Evolutionary conservation across 176 grass and related monocot genomes (phyloP).

Genomic region (Phragmites australis): DNA sequence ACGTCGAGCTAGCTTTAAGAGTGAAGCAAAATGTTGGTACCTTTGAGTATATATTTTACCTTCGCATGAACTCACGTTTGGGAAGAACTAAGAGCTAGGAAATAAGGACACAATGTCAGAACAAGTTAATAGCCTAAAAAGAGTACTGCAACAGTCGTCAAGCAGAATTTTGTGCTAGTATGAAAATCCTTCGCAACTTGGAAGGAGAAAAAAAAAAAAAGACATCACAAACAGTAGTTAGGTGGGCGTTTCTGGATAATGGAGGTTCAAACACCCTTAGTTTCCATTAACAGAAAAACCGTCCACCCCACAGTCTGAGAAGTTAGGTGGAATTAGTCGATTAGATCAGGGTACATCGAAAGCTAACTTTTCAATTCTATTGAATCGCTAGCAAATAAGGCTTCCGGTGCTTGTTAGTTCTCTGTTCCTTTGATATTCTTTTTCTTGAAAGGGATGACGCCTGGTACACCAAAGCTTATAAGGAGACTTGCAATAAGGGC

Average conservation of each 20-base stretch:
- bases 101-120: background rate
- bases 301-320: background rate
- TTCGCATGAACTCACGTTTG: background rate
- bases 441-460: background rate
- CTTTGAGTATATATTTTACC: background rate
- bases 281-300: constrained; percentile 13
- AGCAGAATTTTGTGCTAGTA: background rate
- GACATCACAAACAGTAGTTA: background rate
- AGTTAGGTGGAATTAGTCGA: background rate
- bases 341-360: constrained; percentile 21
- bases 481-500: background rate
- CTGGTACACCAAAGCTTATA: background rate
- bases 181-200: background rate
- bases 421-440: background rate
- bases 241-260: background rate
- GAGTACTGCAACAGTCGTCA: background rate
- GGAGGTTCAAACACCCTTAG: background rate
- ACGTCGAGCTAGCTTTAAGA: background rate
- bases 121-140: background rate
- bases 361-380: background rate
- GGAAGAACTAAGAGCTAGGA: background rate
- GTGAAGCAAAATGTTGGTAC: background rate
- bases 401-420: background rate
- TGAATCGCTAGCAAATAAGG: background rate
- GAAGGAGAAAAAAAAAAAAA: background rate